Evolutionary conservation across 495 filamentous ascomycete genomes (phyloP).

Genomic region (Clavariopsis aquatica): DNA sequence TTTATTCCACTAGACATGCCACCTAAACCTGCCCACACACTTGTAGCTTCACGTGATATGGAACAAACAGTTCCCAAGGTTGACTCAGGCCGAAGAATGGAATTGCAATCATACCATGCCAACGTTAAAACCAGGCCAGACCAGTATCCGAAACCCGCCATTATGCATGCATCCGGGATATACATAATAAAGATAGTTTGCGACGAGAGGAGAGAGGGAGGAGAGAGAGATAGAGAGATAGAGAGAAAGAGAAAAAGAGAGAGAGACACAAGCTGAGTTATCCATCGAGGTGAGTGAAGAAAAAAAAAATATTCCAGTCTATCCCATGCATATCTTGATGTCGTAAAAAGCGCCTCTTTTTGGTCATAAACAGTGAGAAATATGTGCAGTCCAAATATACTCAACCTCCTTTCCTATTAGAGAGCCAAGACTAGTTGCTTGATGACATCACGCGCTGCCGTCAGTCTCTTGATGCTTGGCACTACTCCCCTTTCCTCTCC

Average conservation of each 20-base stretch:
- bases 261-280: too few relatives aligned
- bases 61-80: too few relatives aligned
- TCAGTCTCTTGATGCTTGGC: conserved; percentile 63
- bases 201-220: too few relatives aligned
- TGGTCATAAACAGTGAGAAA: background rate
- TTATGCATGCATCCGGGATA: too few relatives aligned
- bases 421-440: background rate
- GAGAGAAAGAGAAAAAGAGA: background rate
- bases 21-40: too few relatives aligned
- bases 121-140: background rate
- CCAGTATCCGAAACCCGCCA: too few relatives aligned
- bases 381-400: background rate
- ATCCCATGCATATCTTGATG: background rate
- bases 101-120: background rate
- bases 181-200: too few relatives aligned
- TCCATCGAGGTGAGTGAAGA: too few relatives aligned
- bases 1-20: too few relatives aligned
- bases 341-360: background rate
- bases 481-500: conserved; percentile 85
- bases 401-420: background rate
- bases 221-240: too few relatives aligned
- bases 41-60: too few relatives aligned
- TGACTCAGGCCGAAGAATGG: background rate
- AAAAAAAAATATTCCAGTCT: background rate
- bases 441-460: conserved; percentile 9